Evolutionary conservation across 371 early-diverging fungal species (phyloP), one percentile per base, ranked within the genome.

Genomic region (Dichotomocladium elegans): DNA sequence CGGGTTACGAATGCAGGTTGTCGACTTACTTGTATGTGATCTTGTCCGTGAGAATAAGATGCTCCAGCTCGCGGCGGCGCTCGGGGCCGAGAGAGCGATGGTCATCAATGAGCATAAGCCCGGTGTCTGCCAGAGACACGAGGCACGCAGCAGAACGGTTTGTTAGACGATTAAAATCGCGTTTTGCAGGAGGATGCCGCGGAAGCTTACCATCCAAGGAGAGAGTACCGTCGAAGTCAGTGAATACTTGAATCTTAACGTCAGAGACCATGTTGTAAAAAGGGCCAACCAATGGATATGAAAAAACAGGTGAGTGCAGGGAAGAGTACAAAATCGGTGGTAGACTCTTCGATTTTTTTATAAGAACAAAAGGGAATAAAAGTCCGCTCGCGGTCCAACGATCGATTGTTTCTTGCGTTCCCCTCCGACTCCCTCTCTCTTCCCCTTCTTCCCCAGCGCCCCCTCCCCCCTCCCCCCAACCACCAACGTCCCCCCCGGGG

Each of bases 161-260:
- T 21, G 7, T 14, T 33, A 28, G 41, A 41, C 24, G 3, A 42
- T 8, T 12, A 4, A n/a, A 1, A n/a, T 12, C 4, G 25, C 22
- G n/a, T n/a, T n/a, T n/a, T n/a, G n/a, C n/a, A n/a, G n/a, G n/a
- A 30, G 5, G 6, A 17, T 11, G 14, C 12, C 14, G 19, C 27
- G n/a, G 4, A 22, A 27, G 14, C 42, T 52, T 63, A 71, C 75
- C 75, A 54, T 75, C 66, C 9, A 75, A 47, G 21, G 72, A 71
- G 14, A 75, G 59, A n/a, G 75, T 75, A 24, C 75, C 75, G 51
- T 75, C 75, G 49, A 75, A 75, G 58, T 75, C 75, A 45, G 75
- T 67, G 43, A 69, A 75, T 10, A 75, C 72, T 60, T 71, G 65
- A 27, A 75, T 56, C 28, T 74, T 57, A 6, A 58, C 57, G 37